Base-by-base conservation (phyloP, 1,284 basidiomycete species). In the Apiotrichum sp. region DNA sequence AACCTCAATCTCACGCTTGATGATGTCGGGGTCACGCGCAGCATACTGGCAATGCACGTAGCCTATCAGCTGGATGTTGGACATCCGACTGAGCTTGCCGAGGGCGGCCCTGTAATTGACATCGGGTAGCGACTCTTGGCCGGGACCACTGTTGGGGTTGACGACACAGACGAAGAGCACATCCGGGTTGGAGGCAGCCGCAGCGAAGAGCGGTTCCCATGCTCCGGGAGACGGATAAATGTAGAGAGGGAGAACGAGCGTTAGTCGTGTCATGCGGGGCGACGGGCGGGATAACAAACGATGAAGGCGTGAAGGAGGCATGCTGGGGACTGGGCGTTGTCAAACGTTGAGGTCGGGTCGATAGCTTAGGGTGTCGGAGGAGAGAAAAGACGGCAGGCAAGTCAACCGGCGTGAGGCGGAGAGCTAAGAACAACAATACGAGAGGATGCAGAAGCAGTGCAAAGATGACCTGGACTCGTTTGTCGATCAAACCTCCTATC, bases 91-190 rank as follows among this genome's bases (percentile, higher is more conserved):
- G 35, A 59, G 39, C 35, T 32, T 36, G 13, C 39, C 22, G 5
- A 59, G 43, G 10, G 48, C 57, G 1, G 39, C 33, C 7, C 22
- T 9, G 49, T 58, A 58, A 32, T 6, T 33, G 3, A 46, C 40
- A 16, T 58, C 56, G 7, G 56, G 56, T 4, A 51, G 40, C 9
- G 40, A 13, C 4, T 33, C 39, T 4, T 13, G 4, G 3, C 56
- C 56, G 2, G 56, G 56, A 3, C 56, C 56, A 35, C 47, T 58
- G 48, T 44, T 33, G 10, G 56, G 56, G 56, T 58, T 58, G 48
- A 58, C 49, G 42, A 58, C 46, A 35, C 45, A 48, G 9, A 58
- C n/a, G 35, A 58, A 54, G 4, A 16, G 39, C 13, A 54, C 33
- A 14, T 29, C 9, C 5, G 56, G 56, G 50, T 58, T 34, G 29